Base-by-base conservation (phyloP, 495 filamentous ascomycete species). In the Penicillium herquei region DNA sequence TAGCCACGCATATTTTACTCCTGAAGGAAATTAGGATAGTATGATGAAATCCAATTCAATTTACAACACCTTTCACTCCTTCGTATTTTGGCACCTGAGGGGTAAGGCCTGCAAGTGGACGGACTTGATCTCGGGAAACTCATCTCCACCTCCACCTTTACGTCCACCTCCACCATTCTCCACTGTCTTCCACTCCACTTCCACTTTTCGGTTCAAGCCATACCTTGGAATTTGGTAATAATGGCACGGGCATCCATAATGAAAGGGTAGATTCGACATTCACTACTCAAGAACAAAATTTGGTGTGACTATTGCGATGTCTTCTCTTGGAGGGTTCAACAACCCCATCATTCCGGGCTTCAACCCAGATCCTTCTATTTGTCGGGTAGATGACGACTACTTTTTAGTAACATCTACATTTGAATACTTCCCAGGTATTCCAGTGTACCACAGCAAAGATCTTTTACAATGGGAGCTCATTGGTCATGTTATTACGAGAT, bases 291-390 rank as follows among this genome's bases (percentile, higher is more conserved):
- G 34, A 6, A 6, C 12, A 37, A 13, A 9, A 37, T 10, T 7
- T 37, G 33, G 6, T 35, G 12, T 37, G 1, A 37, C 34, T 1
- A 13, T 16, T 9, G 12, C 21, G 3, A 45, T 45, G 42, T 45
- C 42, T 16, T 45, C 18, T 7, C 2, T 3, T 12, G 42, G 17
- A 5, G 42, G 8, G 30, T 45, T 45, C 21, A 45, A 45, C 42
- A 69, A 69, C 49, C 66, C 66, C 2, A 54, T 61, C 21, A 13
- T 69, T 7, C 66, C 66, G 1, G 66, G 66, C 2, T 69, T 61
- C 61, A 59, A 69, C 52, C 56, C 56, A 0, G 66, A 69, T 41
- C 66, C 66, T 11, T 60, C 53, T 21, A 66, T 64, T 31, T 51
- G 51, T 13, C 56, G 54, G 14, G 59, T 69, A n/a, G 45, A 62